Evolutionary conservation across 1,284 basidiomycete species (phyloP), one percentile per base, ranked within the genome.

Genomic region (Austroboletus niveus): DNA sequence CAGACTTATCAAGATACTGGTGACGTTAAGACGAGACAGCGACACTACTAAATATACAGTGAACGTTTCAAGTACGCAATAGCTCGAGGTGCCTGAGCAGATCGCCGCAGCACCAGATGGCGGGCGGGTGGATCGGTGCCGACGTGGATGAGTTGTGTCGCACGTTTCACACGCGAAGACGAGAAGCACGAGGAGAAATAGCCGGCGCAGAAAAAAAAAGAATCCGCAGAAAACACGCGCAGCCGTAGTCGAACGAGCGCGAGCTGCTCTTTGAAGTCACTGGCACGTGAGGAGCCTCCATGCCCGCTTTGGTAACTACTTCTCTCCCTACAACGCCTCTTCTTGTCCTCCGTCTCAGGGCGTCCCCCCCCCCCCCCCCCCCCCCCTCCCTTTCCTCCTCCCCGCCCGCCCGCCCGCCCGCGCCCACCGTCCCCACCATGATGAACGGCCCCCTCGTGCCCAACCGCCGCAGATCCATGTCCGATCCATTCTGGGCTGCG

Each of bases 401-500:
- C 54, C 52, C 47, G 48, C 50, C 53, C 56, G 57, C 45, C 42
- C 11, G 34, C 34, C 38, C 36, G 4, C 44, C 39, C 45, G 40
- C 11, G 34, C 34, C 38, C 36, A n/a, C 44, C 39, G 34, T 43
- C 41, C 42, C 17, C 36, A 20, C 46, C 45, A 49, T 38, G 57
- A 66, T 66, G 64, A 55, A 53, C 49, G 27, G 44, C 9, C 63
- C 66, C 15, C 66, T 71, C 39, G 67, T 69, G 44, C 65, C 66
- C 17, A 71, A 70, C 61, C 71, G 74, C 38, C 71, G 75, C 43
- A 72, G 80, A 56, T 77, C 77, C 41, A 65, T 74, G 52, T 85
- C 84, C 30, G 89, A 92, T 72, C 89, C 89, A 42, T 77, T 92
- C 60, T 70, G 80, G 47, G 78, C 72, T 49, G 80, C 77, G 30